phyloP scores from a whole-genome alignment of 345 rosid genomes.

The Aquilaria yunnanensis region DNA sequence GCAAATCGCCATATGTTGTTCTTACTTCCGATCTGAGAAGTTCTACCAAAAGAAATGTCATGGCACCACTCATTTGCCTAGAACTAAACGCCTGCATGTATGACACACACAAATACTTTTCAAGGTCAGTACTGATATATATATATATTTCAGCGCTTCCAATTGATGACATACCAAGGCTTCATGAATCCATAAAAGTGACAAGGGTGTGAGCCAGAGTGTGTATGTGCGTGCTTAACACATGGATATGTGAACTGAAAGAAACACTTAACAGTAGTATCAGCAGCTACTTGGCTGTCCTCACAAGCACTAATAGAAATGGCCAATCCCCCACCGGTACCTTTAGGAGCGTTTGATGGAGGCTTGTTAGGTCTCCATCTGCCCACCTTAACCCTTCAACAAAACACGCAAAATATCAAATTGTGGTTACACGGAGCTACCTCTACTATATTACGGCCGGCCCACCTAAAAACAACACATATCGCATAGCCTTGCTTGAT shows the following conservation, averaged over 20 bases:
- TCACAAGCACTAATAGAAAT: conserved; percentile 9
- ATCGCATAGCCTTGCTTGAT: no score
- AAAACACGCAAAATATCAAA: background rate
- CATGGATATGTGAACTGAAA: background rate
- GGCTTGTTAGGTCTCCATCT: conserved; percentile 15
- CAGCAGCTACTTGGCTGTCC: conserved; percentile 14
- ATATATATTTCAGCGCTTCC: no score
- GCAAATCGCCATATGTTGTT: conserved; percentile 4
- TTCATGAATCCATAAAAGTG: no score
- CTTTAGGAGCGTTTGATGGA: conserved; percentile 19
- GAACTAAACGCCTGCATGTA: conserved; percentile 12
- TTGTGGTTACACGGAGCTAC: background rate
- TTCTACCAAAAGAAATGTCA: conserved; percentile 7
- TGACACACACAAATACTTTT: no score
- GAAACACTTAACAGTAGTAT: conserved; percentile 6
- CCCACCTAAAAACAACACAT: no score
- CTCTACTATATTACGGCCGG: no score
- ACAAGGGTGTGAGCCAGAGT: no score
- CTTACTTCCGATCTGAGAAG: background rate
- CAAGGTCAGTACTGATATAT: no score
- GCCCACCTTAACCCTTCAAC: background rate
- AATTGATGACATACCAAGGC: no score
- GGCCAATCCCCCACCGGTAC: conserved; percentile 14
- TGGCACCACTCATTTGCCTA: conserved; percentile 10
- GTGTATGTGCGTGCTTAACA: no score